Conservation (phyloP, 805 yeast genomes). For the Helenozyma baotianmanensis region DNA sequence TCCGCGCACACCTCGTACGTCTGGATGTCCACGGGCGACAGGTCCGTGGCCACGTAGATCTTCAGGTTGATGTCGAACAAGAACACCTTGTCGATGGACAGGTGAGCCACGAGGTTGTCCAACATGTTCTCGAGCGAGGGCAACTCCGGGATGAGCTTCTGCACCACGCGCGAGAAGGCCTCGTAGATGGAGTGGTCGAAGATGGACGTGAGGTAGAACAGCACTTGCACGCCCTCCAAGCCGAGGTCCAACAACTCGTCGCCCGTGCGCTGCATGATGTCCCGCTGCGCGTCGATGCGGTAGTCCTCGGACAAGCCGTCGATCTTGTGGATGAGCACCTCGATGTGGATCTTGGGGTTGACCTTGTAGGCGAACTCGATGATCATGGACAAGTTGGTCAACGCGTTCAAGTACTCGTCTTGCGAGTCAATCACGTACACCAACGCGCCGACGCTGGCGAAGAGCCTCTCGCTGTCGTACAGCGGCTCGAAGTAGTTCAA, state of each 20-base stretch:
- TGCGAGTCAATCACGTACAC: conserved; percentile 94
- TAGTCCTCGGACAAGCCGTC: conserved; percentile 95
- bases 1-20: conserved; percentile 97
- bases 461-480: conserved; percentile 72
- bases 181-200: conserved; percentile 95
- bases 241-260: conserved; percentile 90
- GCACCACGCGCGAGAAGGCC: conserved; percentile 90
- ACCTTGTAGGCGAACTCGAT: conserved; percentile 82
- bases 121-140: conserved; percentile 85
- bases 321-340: conserved; percentile 90
- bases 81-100: conserved; percentile 88
- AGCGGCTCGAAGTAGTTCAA: conserved; percentile 82
- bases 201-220: conserved; percentile 87
- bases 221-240: conserved; percentile 83
- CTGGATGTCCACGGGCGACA: conserved; percentile 91
- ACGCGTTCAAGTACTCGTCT: conserved; percentile 89
- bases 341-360: conserved; percentile 82
- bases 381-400: conserved; percentile 83
- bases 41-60: conserved; percentile 93
- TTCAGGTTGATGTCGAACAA: conserved; percentile 88
- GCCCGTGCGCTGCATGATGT: conserved; percentile 92
- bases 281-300: conserved; percentile 90
- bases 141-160: conserved; percentile 82
- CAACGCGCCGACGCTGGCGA: conserved; percentile 79
- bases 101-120: conserved; percentile 83